phyloP scores from a whole-genome alignment of 2,329 filamentous ascomycete species.

The Claviceps sp. region DNA sequence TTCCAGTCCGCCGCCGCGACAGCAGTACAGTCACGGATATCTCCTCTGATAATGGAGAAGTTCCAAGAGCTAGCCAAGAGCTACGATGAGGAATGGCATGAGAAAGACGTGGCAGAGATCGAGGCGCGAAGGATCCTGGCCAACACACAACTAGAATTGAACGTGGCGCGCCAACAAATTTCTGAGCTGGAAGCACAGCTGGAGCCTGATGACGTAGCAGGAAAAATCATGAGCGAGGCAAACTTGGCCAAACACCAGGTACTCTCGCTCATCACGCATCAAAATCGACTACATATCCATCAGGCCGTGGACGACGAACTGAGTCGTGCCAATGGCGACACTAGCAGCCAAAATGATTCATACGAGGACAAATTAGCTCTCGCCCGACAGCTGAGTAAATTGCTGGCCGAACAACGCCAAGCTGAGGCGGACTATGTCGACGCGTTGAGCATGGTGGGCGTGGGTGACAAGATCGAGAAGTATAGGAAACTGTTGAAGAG shows the following conservation, averaged over 20 bases:
- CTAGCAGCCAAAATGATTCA: slow-evolving; percentile 25
- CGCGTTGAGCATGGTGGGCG: slow-evolving; percentile 53
- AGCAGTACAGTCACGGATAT: slow-evolving; percentile 55
- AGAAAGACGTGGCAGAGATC: slow-evolving; percentile 56
- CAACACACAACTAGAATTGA: slow-evolving; percentile 55
- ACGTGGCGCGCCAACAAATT: slow-evolving; percentile 44
- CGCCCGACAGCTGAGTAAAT: slow-evolving; percentile 40
- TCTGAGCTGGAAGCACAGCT: slow-evolving; percentile 41
- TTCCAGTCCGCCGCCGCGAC: slow-evolving; percentile 54
- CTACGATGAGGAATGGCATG: slow-evolving; percentile 63
- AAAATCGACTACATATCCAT: slow-evolving; percentile 39
- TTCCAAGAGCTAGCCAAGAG: slow-evolving; percentile 55
- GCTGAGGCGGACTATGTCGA: slow-evolving; percentile 56
- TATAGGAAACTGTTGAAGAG: slow-evolving; percentile 57
- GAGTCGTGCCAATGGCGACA: slow-evolving; percentile 35
- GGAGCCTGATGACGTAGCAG: slow-evolving; percentile 40
- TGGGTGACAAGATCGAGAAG: slow-evolving; percentile 59
- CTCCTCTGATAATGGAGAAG: slow-evolving; percentile 56
- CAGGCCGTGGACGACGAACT: slow-evolving; percentile 38
- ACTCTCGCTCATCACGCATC: slow-evolving; percentile 34
- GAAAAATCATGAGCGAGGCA: slow-evolving; percentile 37
- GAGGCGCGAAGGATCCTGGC: slow-evolving; percentile 53
- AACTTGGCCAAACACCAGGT: slow-evolving; percentile 35
- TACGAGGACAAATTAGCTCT: slow-evolving; percentile 44
- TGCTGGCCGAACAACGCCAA: slow-evolving; percentile 45